Evolutionary conservation across 1,284 basidiomycete species (phyloP), one percentile per base, ranked within the genome.

Genomic region (Taiwanofungus camphoratus): DNA sequence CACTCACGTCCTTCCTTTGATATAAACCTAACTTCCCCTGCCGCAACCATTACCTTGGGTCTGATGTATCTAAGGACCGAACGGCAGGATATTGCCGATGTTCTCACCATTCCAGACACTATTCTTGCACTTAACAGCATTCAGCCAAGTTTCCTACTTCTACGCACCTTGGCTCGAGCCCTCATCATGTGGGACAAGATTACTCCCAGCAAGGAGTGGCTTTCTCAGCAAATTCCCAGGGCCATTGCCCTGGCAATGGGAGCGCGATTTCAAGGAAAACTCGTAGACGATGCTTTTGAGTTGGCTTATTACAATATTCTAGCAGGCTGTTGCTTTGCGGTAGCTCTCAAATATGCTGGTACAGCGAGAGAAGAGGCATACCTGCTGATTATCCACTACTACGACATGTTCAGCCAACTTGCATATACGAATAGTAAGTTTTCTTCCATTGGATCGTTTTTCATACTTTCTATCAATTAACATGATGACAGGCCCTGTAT

Each of bases 261-360:
- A 49, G 64, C 62, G 16, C 71, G 74, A 16, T 60, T 69, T 27
- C 68, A 68, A 43, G 71, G 73, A 29, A 75, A 76, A 53, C 57
- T 60, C 1, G 67, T 82, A 12, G 87, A 92, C 48, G 87, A 92
- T 48, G 74, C 87, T 8, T 75, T 83, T 44, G 90, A 94, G 57
- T 63, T 94, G 44, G 91, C 90, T 1, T 90, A 92, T 62, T 88
- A 88, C 65, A 88, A 92, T 59, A 87, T 96, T 51, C 65, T 93
- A 21, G 81, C 93, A 1, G 95, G 92, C 2, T 87, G 87, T 31
- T 94, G 92, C 64, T 92, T 99, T 51, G 91, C 83, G 0, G 76
- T 99, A 24, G 92, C 86, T 5, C 69, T 99, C 50, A 97, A 95
- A 61, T 96, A 82, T 57, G 95, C 96, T 1, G 94, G 96, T 6